Conservation (phyloP, 345 rosid genomes). For the Hirschfeldia incana region DNA sequence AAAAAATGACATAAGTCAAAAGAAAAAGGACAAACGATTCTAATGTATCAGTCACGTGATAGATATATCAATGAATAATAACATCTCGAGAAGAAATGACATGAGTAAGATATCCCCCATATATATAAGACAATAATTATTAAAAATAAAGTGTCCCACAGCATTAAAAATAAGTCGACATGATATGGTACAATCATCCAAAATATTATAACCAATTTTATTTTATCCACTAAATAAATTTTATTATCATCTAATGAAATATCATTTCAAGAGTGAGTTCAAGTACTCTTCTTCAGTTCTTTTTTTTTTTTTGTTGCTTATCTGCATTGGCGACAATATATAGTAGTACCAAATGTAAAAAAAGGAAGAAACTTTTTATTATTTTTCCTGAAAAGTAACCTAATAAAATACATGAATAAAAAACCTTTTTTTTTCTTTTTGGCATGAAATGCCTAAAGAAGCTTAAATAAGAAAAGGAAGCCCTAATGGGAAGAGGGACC, state of each 20-base stretch:
- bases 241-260: background rate
- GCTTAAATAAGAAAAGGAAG: background rate
- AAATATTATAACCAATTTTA: background rate
- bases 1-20: no score
- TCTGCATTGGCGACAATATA: background rate
- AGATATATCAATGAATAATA: no score
- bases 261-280: background rate
- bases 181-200: no score
- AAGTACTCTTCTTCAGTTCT: background rate
- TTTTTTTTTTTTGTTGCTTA: background rate
- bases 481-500: background rate
- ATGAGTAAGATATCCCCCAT: no score
- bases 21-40: no score
- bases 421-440: no score
- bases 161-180: no score
- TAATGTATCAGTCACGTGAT: no score
- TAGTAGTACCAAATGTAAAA: background rate
- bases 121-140: no score
- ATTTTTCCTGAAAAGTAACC: background rate
- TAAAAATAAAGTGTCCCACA: no score
- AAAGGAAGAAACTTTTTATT: background rate
- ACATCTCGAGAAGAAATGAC: no score
- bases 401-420: slow-evolving; percentile 3
- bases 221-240: background rate
- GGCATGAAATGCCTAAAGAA: background rate